Base-by-base conservation (phyloP, 257 asterid species). In the Capsicum baccatum region DNA sequence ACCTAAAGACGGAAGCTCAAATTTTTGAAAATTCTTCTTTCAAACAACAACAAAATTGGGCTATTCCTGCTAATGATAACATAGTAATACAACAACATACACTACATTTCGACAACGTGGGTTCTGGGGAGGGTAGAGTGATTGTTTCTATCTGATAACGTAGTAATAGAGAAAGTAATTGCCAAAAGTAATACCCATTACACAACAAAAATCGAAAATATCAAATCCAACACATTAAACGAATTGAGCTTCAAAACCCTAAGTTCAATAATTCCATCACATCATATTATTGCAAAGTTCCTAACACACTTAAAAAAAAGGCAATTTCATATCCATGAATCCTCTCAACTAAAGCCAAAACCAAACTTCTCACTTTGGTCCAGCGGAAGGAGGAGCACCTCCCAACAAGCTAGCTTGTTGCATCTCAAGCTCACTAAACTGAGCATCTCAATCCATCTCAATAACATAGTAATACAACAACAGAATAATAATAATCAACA, bases 161-260 rank as follows among this genome's bases (percentile, higher is more conserved):
- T 67, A 16, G 39, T 16, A 52, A 67, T 16, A 48, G 80, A 50
- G 85, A 83, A 52, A 42, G 54, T n/a, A 69, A 83, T 83, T 12
- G 48, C 81, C 69, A 69, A 68, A 56, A 37, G 37, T 26, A 39
- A 7, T 4, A 76, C 52, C 19, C 48, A 0, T 21, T 50, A 21
- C 81, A 74, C 21, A 1, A 74, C 13, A 7, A 74, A 74, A 15
- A 76, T 63, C 3, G 6, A 26, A 66, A 8, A 69, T 48, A 67
- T 67, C 0, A 67, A 67, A 67, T 37, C 76, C 42, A 21, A 2
- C 42, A 42, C 79, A 70, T 70, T 44, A 44, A 44, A 70, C 35
- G 10, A 50, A 42, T 44, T 71, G 37, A 35, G 79, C 5, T 4
- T 47, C 56, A 44, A 71, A 71, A 71, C 35, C 57, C 1, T 70